phyloP scores from a whole-genome alignment of 805 yeast species.

The Candida ponderosae region DNA sequence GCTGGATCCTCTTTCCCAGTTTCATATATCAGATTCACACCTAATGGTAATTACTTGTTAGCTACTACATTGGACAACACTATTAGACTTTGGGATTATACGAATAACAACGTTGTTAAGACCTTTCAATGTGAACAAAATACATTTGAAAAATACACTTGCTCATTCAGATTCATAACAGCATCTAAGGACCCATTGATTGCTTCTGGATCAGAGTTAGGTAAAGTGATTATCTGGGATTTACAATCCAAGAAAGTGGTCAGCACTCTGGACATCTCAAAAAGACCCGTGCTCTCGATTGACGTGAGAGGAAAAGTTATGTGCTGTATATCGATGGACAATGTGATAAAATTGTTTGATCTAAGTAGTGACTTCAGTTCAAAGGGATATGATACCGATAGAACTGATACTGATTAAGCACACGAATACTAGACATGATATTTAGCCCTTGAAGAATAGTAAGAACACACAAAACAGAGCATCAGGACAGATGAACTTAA shows the following conservation, averaged over 20 bases:
- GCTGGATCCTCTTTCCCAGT: slow-evolving; percentile 75
- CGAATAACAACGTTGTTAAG: slow-evolving; percentile 72
- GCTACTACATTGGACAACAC: slow-evolving; percentile 78
- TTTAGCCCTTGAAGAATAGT: too few species aligned
- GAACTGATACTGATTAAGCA: slow-evolving; percentile 6
- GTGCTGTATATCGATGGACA: background rate
- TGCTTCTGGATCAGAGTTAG: slow-evolving; percentile 55
- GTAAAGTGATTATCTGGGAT: slow-evolving; percentile 56
- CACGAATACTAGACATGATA: background rate
- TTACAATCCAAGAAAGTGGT: slow-evolving; percentile 49
- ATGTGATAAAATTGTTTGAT: background rate
- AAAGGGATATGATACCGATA: slow-evolving; percentile 5
- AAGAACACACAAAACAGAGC: too few species aligned
- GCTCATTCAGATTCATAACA: slow-evolving; percentile 45
- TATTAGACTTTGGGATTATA: slow-evolving; percentile 79
- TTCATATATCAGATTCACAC: slow-evolving; percentile 62
- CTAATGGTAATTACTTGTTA: slow-evolving; percentile 71
- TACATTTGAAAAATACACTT: slow-evolving; percentile 36
- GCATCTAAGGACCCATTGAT: slow-evolving; percentile 29
- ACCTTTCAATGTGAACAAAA: slow-evolving; percentile 38
- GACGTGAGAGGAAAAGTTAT: slow-evolving; percentile 11
- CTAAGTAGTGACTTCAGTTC: background rate
- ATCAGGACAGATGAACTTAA: too few species aligned
- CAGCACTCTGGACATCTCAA: slow-evolving; percentile 3
- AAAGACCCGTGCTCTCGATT: slow-evolving; percentile 9